phyloP scores from a whole-genome alignment of 2,329 filamentous ascomycete genomes.

The Laburnicola sp. region DNA sequence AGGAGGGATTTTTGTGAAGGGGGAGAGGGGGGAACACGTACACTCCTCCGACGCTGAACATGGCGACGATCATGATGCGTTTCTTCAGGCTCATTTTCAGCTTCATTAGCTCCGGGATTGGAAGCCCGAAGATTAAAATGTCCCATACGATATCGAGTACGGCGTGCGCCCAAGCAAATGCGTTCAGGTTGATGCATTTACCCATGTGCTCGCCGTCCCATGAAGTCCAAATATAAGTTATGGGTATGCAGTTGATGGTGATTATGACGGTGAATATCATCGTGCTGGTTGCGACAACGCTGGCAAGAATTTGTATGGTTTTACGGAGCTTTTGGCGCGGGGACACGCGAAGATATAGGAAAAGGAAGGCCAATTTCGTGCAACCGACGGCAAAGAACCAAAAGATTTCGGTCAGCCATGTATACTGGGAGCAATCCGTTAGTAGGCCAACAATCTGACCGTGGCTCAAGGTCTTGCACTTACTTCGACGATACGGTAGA shows the following conservation, averaged over 20 bases:
- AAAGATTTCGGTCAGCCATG: conserved; percentile 25
- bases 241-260: conserved; percentile 14
- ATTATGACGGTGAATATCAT: conserved; percentile 20
- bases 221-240: conserved; percentile 15
- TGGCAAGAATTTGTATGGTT: conserved; percentile 10
- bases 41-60: conserved; percentile 18
- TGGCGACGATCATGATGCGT: conserved; percentile 13
- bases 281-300: background rate
- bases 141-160: conserved; percentile 16
- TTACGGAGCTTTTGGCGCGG: conserved; percentile 20
- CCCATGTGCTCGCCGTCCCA: conserved; percentile 13
- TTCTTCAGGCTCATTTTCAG: conserved; percentile 15
- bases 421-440: conserved; percentile 13
- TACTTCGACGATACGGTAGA: conserved; percentile 46
- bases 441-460: background rate
- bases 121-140: conserved; percentile 12
- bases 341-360: conserved; percentile 33
- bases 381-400: conserved; percentile 30
- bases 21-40: conserved; percentile 3
- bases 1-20: background rate
- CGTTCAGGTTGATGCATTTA: conserved; percentile 16
- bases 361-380: conserved; percentile 29
- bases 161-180: conserved; percentile 13
- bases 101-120: conserved; percentile 17
- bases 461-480: background rate